Evolutionary conservation across 1,284 basidiomycete genomes (phyloP), one percentile per base, ranked within the genome.

Genomic region (Heliocybe sulcata): DNA sequence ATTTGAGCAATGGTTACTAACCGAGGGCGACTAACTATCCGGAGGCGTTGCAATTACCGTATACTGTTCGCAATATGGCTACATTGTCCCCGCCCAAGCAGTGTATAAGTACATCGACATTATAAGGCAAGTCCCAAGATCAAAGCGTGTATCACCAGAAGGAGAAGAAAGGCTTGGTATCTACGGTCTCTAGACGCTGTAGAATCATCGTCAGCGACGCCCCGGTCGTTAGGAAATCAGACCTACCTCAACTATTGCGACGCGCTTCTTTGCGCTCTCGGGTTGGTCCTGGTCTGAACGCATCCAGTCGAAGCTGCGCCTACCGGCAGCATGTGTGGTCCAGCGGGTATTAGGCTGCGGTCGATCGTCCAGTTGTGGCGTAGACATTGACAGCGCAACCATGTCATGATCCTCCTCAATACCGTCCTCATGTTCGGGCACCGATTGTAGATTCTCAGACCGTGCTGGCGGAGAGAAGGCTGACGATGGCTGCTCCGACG

Each of bases 1-100:
- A 65, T 97, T 96, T 67, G 92, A 92, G 0, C 72, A 85, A 27
- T 98, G 93, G 93, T 74, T 98, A 47, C 74, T 90, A 74, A 74
- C 78, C 3, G 87, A 90, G 67, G 87, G 82, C 35, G 87, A 29
- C 23, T 25, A 49, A 25, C n/a, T 31, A 31, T 31, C 12, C 12
- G 29, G 19, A 42, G 8, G 16, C 33, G 12, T 9, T 42, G 38
- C 6, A 16, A 16, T 4, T n/a, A 42, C 6, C 38, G 67, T 38
- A 49, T 64, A 67, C 1, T 65, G 67, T 33, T 63, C 63, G 38
- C 62, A 57, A 10, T 26, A 11, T 20, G 59, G 53, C 14, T 22
- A 45, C 48, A 45, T 19, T 16, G 47, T 25, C 27, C 50, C 23
- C 20, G 20, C 23, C 26, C 14, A 19, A 51, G 35, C 33, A 25